Conservation (phyloP, 2,329 filamentous ascomycete species). For the Venturia pyrina region DNA sequence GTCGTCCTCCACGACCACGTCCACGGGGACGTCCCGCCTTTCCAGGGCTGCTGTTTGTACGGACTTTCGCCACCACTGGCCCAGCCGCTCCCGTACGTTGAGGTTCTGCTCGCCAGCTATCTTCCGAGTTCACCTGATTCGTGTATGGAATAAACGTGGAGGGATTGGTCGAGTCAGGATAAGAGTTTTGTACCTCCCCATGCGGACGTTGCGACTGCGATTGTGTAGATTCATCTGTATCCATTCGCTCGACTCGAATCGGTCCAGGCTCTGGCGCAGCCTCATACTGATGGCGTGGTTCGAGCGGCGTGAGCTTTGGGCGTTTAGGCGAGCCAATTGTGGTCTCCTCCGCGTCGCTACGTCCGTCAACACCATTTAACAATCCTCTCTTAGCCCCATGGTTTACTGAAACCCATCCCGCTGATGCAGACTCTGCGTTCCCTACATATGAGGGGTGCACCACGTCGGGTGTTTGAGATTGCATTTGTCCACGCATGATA, state of each 20-base stretch:
- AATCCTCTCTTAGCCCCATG: constrained; percentile 9
- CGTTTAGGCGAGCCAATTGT: constrained; percentile 14
- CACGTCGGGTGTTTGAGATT: not conserved
- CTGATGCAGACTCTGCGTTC: not conserved
- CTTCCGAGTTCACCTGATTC: constrained; percentile 6
- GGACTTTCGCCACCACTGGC: not conserved
- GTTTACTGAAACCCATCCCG: constrained; percentile 13
- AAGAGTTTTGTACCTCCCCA: not conserved
- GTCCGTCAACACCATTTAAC: constrained; percentile 6
- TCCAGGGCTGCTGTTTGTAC: constrained; percentile 1
- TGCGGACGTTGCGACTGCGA: constrained; percentile 5
- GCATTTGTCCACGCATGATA: not conserved
- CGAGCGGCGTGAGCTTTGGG: constrained; percentile 14
- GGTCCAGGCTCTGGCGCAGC: not conserved
- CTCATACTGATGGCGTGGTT: constrained; percentile 12
- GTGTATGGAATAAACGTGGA: constrained; percentile 10
- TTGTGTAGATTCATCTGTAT: constrained; percentile 5
- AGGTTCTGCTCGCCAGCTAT: constrained; percentile 11
- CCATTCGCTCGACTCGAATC: constrained; percentile 6
- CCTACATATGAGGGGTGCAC: not conserved
- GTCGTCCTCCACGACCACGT: constrained; percentile 30
- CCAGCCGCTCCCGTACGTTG: not conserved
- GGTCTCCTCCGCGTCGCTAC: not conserved
- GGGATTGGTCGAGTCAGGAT: constrained; percentile 10
- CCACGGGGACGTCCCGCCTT: constrained; percentile 18